These are phyloP conservation scores for Venturia carpophila DNA, from an alignment of 2,329 filamentous ascomycete species.

Conservation along the genomic window DNA sequence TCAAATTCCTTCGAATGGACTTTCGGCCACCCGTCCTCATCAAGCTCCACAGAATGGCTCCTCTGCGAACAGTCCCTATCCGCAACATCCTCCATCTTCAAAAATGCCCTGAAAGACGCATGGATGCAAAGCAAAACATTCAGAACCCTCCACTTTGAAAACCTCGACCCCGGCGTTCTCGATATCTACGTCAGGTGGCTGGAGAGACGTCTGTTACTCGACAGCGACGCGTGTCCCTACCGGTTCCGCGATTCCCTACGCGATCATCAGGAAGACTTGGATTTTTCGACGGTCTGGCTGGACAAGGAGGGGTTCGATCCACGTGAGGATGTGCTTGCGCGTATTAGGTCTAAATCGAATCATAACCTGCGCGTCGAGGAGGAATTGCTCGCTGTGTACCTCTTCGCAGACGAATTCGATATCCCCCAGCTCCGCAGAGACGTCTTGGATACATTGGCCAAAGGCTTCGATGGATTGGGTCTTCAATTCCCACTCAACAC, in stretches of 20 bases:
- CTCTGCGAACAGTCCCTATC: not conserved
- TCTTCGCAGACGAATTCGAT: not conserved
- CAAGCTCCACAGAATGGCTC: not conserved
- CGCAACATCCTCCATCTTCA: not conserved
- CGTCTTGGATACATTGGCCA: not conserved
- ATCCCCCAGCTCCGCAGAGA: not conserved
- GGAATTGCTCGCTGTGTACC: not conserved
- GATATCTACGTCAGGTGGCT: not conserved
- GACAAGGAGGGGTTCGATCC: not conserved
- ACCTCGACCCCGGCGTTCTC: not conserved
- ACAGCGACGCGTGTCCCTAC: not conserved
- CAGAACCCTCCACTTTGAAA: not conserved
- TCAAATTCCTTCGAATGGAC: not conserved
- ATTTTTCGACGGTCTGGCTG: too few relatives aligned
- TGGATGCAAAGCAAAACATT: not conserved
- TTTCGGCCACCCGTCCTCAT: not conserved
- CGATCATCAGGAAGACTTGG: not conserved
- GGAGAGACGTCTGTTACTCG: not conserved
- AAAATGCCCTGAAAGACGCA: not conserved
- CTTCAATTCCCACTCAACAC: not conserved
- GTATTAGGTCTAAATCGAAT: not conserved
- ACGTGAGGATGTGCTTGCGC: not conserved
- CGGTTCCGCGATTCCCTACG: not conserved
- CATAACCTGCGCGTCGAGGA: not conserved
- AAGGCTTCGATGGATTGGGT: not conserved